Evolutionary conservation across 805 yeast species (phyloP), one percentile per base, ranked within the genome.

Genomic region (Yamadazyma sp.): DNA sequence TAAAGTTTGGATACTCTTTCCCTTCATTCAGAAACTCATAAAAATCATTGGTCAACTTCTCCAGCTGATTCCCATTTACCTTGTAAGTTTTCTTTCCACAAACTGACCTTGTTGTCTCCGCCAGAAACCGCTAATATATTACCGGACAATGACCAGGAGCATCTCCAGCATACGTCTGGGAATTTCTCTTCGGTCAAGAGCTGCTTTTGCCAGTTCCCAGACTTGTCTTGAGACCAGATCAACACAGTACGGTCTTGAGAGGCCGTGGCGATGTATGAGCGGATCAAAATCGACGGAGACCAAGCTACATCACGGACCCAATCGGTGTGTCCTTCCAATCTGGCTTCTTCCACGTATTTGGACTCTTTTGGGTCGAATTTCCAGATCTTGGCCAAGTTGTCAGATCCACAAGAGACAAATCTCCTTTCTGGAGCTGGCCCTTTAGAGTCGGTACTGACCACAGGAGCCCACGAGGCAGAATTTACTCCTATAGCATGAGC

Each of bases 301-400:
- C 99, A 93, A 3, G 95, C 88, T 44, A 91, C 97, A 59, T 93
- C 99, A 63, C 99, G 82, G 22, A 93, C 97, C 99, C 99, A 93
- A 62, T 93, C 99, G 12, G 86, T 73, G 62, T 93, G 99, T 27
- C 97, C 99, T 46, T 80, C 82, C 38, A 93, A 74, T 18, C 78
- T 75, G 28, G 81, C 82, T 60, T 91, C 96, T 52, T 82, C 74
- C 17, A 73, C 73, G 58, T 85, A 88, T 18, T 75, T 75, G 48
- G 73, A 75, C 32, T 54, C 51, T 5, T 73, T 62, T 8, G 77
- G 64, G 45, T 82, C 83, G 51, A 66, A 80, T 52, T 72, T 76
- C 99, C 99, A 93, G 53, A 93, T 79, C 60, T 88, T 90, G 40
- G 90, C 95, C 50, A 88, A 72, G 55, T 91, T 90, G 61, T 93